These are phyloP conservation scores for Mycena olivaceomarginata DNA, from an alignment of 768 basidiomycete genomes.

Conservation along the genomic window DNA sequence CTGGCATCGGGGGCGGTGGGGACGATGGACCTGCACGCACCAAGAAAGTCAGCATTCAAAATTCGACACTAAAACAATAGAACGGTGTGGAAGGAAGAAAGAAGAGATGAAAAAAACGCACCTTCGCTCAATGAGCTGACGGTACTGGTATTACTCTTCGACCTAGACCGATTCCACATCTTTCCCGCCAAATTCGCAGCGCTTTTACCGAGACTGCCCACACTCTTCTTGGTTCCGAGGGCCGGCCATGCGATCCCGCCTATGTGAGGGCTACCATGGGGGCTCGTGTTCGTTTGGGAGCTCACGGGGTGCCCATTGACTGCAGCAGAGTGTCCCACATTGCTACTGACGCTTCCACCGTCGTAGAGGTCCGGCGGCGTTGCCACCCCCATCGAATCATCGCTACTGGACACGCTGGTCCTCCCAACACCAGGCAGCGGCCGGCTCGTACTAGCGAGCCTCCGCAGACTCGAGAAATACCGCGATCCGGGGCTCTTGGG, in stretches of 20 bases:
- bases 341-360: not conserved
- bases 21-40: conserved; percentile 22
- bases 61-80: not conserved
- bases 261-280: not conserved
- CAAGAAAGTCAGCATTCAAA: conserved; percentile 9
- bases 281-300: not conserved
- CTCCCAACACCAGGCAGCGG: conserved; percentile 63
- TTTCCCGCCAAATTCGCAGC: conserved; percentile 63
- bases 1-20: conserved; percentile 25
- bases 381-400: conserved; percentile 77
- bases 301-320: not conserved
- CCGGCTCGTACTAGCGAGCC: conserved; percentile 61
- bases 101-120: conserved; percentile 50
- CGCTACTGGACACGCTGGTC: conserved; percentile 79
- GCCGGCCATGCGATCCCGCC: conserved; percentile 65
- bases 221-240: conserved; percentile 71
- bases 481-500: conserved; percentile 70
- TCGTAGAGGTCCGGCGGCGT: conserved; percentile 70
- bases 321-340: not conserved
- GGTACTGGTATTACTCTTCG: conserved; percentile 71
- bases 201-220: conserved; percentile 33
- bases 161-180: conserved; percentile 73
- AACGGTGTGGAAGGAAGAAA: not conserved
- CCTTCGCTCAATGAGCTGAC: conserved; percentile 61
- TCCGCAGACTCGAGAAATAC: conserved; percentile 70